Evolutionary conservation across 768 basidiomycete species (phyloP).

Genomic region (Leccinum rimulosum): DNA sequence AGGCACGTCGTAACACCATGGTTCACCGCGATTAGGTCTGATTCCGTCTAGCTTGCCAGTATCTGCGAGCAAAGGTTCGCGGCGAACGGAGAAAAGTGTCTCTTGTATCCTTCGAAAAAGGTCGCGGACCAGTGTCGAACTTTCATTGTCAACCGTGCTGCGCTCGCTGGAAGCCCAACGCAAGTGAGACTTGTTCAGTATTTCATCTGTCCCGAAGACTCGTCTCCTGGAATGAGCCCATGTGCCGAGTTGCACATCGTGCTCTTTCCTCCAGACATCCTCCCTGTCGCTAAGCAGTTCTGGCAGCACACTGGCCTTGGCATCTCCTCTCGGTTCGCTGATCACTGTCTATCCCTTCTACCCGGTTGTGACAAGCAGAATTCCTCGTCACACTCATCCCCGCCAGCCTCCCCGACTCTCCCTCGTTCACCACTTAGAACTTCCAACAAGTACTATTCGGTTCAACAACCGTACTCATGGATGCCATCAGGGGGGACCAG

Average conservation of each 20-base stretch:
- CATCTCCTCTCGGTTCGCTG: conserved; percentile 84
- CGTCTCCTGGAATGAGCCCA: conserved; percentile 24
- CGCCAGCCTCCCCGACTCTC: conserved; percentile 16
- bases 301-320: conserved; percentile 96
- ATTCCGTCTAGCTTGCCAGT: conserved; percentile 58
- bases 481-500: conserved; percentile 4
- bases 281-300: conserved; percentile 77
- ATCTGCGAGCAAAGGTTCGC: conserved; percentile 82
- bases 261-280: conserved; percentile 64
- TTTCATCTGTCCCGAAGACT: conserved; percentile 62
- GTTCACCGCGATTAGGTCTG: not conserved
- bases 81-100: conserved; percentile 62
- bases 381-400: conserved; percentile 28
- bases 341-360: conserved; percentile 73
- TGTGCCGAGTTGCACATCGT: conserved; percentile 76
- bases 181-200: conserved; percentile 65
- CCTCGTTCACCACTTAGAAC: conserved; percentile 40
- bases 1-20: conserved; percentile 48
- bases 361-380: conserved; percentile 38
- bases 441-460: conserved; percentile 59
- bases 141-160: conserved; percentile 60
- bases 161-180: conserved; percentile 39
- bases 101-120: conserved; percentile 73
- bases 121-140: conserved; percentile 73
- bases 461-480: conserved; percentile 17